phyloP scores from a whole-genome alignment of 371 early-diverging fungal genomes.

The Zopfochytrium polystomum region DNA sequence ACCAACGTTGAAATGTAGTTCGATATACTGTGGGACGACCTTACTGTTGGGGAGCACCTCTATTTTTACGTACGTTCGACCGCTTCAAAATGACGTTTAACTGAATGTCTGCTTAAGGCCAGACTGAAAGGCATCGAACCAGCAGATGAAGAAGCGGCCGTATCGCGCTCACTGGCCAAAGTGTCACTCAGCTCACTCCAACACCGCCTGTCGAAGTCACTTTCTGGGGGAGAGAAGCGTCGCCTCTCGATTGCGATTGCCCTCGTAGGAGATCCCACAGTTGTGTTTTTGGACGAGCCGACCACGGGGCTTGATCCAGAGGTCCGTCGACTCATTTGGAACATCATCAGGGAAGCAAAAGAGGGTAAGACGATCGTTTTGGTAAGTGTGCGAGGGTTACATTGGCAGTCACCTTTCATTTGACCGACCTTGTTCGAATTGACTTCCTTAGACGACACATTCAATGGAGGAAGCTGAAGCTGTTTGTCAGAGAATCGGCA shows the following conservation, averaged over 20 bases:
- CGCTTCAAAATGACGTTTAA: neutral
- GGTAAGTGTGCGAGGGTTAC: neutral
- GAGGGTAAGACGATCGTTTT: conserved; percentile 58
- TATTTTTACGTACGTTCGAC: conserved; percentile 59
- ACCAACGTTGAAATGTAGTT: too few relatives aligned
- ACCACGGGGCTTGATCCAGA: too few relatives aligned
- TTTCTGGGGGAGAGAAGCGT: conserved; percentile 60
- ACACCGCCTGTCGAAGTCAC: conserved; percentile 45
- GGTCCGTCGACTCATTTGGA: too few relatives aligned
- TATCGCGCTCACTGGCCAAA: conserved; percentile 29
- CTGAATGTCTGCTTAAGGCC: too few relatives aligned
- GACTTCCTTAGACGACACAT: conserved; percentile 1
- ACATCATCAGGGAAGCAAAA: conserved; percentile 55
- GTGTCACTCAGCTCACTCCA: conserved; percentile 26
- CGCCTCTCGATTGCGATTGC: conserved; percentile 64
- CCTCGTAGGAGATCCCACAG: conserved; percentile 57
- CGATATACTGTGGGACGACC: conserved; percentile 72
- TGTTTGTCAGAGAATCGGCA: conserved; percentile 57
- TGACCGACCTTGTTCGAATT: neutral
- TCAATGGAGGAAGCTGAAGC: conserved; percentile 75
- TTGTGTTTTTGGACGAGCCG: too few relatives aligned
- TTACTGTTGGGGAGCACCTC: conserved; percentile 66
- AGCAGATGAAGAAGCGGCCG: conserved; percentile 47
- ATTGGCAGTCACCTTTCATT: neutral
- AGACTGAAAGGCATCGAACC: conserved; percentile 62